Evolutionary conservation across 164 flowering plant species (phyloP).

Genomic region (Tinospora cordifolia): DNA sequence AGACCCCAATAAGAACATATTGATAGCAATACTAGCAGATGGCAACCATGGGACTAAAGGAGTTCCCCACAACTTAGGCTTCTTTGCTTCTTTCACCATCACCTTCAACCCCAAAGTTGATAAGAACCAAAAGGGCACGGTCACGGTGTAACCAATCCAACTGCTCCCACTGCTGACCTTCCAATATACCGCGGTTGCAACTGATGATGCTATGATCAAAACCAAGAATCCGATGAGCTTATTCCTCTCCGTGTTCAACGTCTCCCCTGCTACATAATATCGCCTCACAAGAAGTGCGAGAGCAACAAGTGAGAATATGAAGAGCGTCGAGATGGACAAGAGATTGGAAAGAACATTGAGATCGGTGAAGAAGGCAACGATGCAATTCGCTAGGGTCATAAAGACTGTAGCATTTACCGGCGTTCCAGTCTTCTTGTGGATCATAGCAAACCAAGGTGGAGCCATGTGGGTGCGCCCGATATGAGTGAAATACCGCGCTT

Average conservation of each 20-base stretch:
- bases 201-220: conserved; percentile 35
- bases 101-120: conserved; percentile 32
- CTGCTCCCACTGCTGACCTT: conserved; percentile 13
- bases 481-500: conserved; percentile 59
- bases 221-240: conserved; percentile 32
- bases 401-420: conserved; percentile 51
- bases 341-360: conserved; percentile 43
- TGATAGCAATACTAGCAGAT: conserved; percentile 39
- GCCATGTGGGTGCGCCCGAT: conserved; percentile 57
- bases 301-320: conserved; percentile 52
- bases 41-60: conserved; percentile 65
- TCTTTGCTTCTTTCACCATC: conserved; percentile 32
- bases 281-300: conserved; percentile 47
- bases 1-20: conserved; percentile 57
- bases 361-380: conserved; percentile 47
- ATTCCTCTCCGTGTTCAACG: conserved; percentile 24
- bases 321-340: conserved; percentile 50
- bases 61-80: conserved; percentile 54
- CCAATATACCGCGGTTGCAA: conserved; percentile 35
- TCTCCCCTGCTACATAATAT: conserved; percentile 38
- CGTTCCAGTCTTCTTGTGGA: conserved; percentile 39
- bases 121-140: conserved; percentile 36
- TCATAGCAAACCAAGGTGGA: conserved; percentile 42
- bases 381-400: conserved; percentile 35
- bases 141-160: conserved; percentile 37